Evolutionary conservation across 2,329 filamentous ascomycete species (phyloP).

Genomic region (Fusarium anguioides): DNA sequence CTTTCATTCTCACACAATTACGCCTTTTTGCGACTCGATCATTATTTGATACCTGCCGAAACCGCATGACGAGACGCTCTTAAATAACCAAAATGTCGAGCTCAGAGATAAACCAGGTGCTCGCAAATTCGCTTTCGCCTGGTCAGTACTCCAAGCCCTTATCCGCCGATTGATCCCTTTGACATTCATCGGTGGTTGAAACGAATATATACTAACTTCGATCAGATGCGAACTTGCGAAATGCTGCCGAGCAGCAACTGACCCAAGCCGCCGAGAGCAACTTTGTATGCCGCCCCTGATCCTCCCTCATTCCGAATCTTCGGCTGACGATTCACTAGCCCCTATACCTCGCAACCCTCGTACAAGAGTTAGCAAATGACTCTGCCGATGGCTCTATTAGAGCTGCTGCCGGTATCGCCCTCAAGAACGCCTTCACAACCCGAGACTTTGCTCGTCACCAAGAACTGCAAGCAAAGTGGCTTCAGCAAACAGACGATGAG

Average conservation of each 20-base stretch:
- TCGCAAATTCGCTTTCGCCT: conserved; percentile 94
- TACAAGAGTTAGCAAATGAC: conserved; percentile 94
- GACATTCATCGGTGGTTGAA: conserved; percentile 3
- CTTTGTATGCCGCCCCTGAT: conserved; percentile 74
- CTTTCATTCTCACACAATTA: conserved; percentile 21
- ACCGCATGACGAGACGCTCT: conserved; percentile 53
- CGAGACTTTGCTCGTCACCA: conserved; percentile 89
- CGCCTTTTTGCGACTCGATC: conserved; percentile 27
- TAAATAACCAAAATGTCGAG: conserved; percentile 68
- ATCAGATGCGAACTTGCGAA: conserved; percentile 87
- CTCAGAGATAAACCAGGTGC: conserved; percentile 97
- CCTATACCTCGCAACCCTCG: conserved; percentile 91
- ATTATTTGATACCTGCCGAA: conserved; percentile 43
- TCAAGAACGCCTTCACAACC: conserved; percentile 98
- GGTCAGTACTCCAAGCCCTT: conserved; percentile 68
- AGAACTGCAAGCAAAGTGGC: conserved; percentile 94
- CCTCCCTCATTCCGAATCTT: conserved; percentile 23
- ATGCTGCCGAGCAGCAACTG: conserved; percentile 93
- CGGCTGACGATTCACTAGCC: conserved; percentile 68
- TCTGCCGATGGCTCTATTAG: conserved; percentile 83
- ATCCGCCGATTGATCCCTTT: conserved; percentile 15
- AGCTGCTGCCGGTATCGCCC: conserved; percentile 91
- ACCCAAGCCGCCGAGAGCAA: conserved; percentile 91
- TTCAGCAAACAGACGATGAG: conserved; percentile 80
- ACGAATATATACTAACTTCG: conserved; percentile 50